Percentiles rank a stretch among this genome's conserved stretches.
phyloP scores from a whole-genome alignment of 2,329 filamentous ascomycete genomes.

The Epichloe amarillans region DNA sequence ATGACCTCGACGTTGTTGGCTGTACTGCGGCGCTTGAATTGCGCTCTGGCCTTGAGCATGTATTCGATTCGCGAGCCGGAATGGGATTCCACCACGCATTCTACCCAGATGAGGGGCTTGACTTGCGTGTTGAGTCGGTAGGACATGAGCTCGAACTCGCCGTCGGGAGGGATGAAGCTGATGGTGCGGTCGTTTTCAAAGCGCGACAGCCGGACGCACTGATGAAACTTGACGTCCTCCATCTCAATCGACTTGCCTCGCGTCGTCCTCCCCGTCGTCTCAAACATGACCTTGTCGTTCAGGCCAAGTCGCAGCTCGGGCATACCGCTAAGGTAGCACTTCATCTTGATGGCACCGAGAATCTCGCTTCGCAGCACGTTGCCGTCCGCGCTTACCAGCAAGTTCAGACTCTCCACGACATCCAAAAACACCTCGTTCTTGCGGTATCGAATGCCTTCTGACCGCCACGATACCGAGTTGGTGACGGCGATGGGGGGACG shows the following conservation, averaged over 20 bases:
- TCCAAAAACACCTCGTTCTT: constrained; percentile 99
- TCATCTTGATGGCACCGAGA: constrained; percentile 96
- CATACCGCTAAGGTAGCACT: constrained; percentile 98
- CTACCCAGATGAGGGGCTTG: constrained; percentile 97
- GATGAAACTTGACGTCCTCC: constrained; percentile 99
- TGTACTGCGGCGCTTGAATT: constrained; percentile 95
- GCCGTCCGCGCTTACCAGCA: constrained; percentile 85
- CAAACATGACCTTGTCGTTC: constrained; percentile 99
- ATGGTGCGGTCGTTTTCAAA: constrained; percentile 99
- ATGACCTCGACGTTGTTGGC: constrained; percentile 98
- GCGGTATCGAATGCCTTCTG: constrained; percentile 92
- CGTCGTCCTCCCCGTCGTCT: constrained; percentile 87
- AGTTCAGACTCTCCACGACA: constrained; percentile 90
- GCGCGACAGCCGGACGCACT: constrained; percentile 86
- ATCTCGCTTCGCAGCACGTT: constrained; percentile 96
- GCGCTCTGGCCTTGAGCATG: constrained; percentile 95
- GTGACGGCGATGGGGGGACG: constrained; percentile 97
- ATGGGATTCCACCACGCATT: constrained; percentile 93
- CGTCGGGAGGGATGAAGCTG: constrained; percentile 95
- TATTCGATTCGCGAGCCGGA: constrained; percentile 94
- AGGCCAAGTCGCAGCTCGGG: constrained; percentile 85
- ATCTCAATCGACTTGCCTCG: constrained; percentile 97
- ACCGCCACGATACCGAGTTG: constrained; percentile 95
- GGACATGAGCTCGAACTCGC: constrained; percentile 98
- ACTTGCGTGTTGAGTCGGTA: constrained; percentile 98